Conservation (phyloP, 768 basidiomycete species). For the Hortiboletus campestris region DNA sequence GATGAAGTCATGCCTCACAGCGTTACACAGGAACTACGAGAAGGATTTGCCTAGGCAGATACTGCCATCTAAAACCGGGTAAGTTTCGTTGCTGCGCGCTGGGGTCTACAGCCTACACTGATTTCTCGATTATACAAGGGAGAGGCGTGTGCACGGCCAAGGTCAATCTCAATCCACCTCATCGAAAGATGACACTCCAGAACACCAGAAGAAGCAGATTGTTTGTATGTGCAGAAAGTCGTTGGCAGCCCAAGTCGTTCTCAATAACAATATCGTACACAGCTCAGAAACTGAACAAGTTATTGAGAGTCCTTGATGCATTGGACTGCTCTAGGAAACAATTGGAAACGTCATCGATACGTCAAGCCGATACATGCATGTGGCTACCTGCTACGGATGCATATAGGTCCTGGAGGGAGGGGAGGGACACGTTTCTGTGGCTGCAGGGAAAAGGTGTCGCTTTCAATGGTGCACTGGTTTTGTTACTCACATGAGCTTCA, state of each 20-base stretch:
- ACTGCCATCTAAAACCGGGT: neutral
- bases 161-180: neutral
- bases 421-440: constrained; percentile 9
- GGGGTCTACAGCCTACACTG: neutral
- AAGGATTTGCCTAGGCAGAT: neutral
- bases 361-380: constrained; percentile 11
- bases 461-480: neutral
- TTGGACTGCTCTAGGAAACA: constrained; percentile 3
- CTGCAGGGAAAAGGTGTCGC: constrained; percentile 17
- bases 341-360: neutral
- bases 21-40: neutral
- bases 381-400: constrained; percentile 6
- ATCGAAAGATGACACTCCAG: neutral
- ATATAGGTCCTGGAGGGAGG: constrained; percentile 6
- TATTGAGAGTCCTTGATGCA: neutral
- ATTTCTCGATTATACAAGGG: neutral
- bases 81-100: neutral
- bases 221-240: neutral
- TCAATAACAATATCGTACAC: neutral
- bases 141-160: neutral
- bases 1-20: neutral
- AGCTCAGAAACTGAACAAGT: neutral
- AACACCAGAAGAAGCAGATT: neutral
- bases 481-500: neutral
- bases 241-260: no score